Evolutionary conservation across 768 basidiomycete genomes (phyloP).

Genomic region (Leccinum ochraceum): DNA sequence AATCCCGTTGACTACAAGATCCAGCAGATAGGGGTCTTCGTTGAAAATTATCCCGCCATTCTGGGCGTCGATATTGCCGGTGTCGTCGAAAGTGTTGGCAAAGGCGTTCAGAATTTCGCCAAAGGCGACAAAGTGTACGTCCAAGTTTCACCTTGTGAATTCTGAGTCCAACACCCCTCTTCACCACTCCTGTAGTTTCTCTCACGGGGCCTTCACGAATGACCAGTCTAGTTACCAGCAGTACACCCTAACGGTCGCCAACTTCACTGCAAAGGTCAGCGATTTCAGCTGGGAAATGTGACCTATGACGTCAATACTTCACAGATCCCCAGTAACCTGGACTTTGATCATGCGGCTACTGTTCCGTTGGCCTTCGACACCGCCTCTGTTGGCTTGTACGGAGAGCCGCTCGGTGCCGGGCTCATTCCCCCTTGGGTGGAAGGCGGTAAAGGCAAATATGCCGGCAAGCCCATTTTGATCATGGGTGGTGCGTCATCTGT

Average conservation of each 20-base stretch:
- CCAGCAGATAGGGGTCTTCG: constrained; percentile 31
- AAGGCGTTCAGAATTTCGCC: constrained; percentile 34
- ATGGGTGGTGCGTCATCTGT: constrained; percentile 51
- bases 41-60: constrained; percentile 38
- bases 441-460: constrained; percentile 38
- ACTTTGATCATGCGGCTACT: constrained; percentile 47
- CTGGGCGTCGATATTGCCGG: constrained; percentile 41
- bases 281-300: neutral
- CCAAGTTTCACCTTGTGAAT: neutral
- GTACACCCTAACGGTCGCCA: constrained; percentile 34
- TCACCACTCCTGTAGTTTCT: constrained; percentile 7
- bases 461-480: constrained; percentile 44
- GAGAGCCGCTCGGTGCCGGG: constrained; percentile 37
- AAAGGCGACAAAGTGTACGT: constrained; percentile 45
- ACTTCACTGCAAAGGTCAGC: constrained; percentile 40
- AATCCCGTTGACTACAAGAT: constrained; percentile 50
- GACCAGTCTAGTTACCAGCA: constrained; percentile 42
- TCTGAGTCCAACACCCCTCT: neutral
- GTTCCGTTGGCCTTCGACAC: constrained; percentile 50
- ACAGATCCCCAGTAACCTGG: constrained; percentile 45
- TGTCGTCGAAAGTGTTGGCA: constrained; percentile 39
- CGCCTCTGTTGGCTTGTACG: constrained; percentile 49
- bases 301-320: constrained; percentile 6
- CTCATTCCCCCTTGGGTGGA: constrained; percentile 39
- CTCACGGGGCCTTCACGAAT: constrained; percentile 34